Evolutionary conservation across 208 protist species (phyloP).

Genomic region (Leishmania amazonensis): DNA sequence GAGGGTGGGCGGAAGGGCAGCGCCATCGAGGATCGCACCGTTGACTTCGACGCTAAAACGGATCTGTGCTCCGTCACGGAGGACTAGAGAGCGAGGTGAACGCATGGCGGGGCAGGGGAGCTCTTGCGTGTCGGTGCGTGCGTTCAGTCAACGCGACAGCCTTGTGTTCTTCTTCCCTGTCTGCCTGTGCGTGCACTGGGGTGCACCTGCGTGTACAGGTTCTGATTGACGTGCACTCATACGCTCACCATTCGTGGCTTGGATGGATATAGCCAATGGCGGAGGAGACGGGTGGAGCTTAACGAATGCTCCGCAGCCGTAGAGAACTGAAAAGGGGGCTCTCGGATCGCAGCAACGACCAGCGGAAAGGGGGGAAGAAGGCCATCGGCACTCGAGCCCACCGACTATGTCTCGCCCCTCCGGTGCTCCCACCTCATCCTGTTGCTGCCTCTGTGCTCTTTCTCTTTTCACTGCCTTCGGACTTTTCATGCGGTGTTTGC

Average conservation of each 20-base stretch:
- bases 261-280: background rate
- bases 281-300: background rate
- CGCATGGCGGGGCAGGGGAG: too few relatives aligned
- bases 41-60: slow-evolving; percentile 48
- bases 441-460: background rate
- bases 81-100: slow-evolving; percentile 18
- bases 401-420: background rate
- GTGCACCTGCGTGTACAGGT: background rate
- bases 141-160: background rate
- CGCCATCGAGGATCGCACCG: slow-evolving; percentile 9
- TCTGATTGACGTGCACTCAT: background rate
- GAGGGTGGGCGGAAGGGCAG: background rate
- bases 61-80: slow-evolving; percentile 63
- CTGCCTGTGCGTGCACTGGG: background rate
- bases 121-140: background rate
- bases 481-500: background rate
- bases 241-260: background rate
- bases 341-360: background rate
- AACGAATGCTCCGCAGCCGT: too few relatives aligned
- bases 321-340: background rate
- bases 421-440: background rate
- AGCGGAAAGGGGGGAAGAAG: background rate
- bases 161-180: background rate
- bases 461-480: background rate
- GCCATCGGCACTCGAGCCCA: background rate